Evolutionary conservation across 2,329 filamentous ascomycete genomes (phyloP).

Genomic region (Fusarium kyushuense): DNA sequence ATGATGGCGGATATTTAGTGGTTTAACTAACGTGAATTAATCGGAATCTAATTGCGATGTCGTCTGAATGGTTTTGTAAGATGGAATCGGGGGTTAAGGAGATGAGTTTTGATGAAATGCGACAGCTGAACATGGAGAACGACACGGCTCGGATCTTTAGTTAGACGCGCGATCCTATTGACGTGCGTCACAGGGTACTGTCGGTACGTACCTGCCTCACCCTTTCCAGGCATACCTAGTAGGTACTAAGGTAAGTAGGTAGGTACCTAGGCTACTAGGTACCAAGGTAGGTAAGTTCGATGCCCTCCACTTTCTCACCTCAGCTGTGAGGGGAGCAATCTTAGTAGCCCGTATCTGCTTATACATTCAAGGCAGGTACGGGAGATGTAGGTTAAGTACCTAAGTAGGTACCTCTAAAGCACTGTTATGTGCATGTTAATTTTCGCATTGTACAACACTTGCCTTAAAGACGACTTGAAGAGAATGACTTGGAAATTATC

Average conservation of each 20-base stretch:
- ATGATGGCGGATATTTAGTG: slow-evolving; percentile 53
- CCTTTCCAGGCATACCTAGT: no score
- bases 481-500: not conserved
- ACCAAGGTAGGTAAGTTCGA: no score
- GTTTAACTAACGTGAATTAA: not conserved
- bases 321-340: slow-evolving; percentile 14
- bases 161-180: slow-evolving; percentile 32
- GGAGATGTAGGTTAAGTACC: not conserved
- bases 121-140: slow-evolving; percentile 29
- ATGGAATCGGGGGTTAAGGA: slow-evolving; percentile 19
- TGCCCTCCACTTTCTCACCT: not conserved
- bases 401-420: no score
- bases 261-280: no score
- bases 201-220: slow-evolving; percentile 29
- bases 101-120: slow-evolving; percentile 32
- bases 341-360: not conserved
- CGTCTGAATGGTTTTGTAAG: not conserved
- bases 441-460: not conserved
- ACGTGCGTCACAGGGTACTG: slow-evolving; percentile 34
- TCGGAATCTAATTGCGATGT: not conserved
- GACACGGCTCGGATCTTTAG: slow-evolving; percentile 14
- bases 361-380: not conserved
- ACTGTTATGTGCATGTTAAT: not conserved
- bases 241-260: no score
- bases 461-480: not conserved